A percentile compares a stretch with the other conserved stretches of the same genome.
phyloP scores from a whole-genome alignment of 345 rosid species.

The Luvunga scandens region DNA sequence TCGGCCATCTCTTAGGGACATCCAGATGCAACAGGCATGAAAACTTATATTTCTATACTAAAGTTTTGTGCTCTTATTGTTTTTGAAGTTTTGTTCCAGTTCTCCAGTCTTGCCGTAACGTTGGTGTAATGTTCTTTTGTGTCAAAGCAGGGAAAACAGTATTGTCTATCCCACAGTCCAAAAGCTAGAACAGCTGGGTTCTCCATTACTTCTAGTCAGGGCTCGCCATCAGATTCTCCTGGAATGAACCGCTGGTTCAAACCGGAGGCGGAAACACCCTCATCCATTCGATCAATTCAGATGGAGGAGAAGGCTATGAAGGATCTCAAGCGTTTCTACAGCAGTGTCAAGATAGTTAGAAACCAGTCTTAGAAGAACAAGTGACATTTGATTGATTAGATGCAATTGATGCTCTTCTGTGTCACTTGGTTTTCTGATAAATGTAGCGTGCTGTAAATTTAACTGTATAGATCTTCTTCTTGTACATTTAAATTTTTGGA shows the following conservation, averaged over 20 bases:
- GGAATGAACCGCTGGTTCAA: slow-evolving; percentile 92
- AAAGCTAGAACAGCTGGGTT: slow-evolving; percentile 75
- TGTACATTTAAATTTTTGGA: slow-evolving; percentile 27
- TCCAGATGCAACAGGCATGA: slow-evolving; percentile 87
- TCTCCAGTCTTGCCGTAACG: not conserved
- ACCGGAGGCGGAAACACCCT: slow-evolving; percentile 67
- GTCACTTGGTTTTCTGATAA: not conserved
- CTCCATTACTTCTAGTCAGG: slow-evolving; percentile 55
- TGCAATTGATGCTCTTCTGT: slow-evolving; percentile 5
- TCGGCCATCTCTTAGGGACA: slow-evolving; percentile 87
- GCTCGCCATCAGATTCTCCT: slow-evolving; percentile 81
- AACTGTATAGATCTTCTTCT: slow-evolving; percentile 32
- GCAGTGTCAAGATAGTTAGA: slow-evolving; percentile 79
- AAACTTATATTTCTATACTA: not conserved
- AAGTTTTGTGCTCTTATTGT: not conserved
- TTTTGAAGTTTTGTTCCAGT: not conserved
- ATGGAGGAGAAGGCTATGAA: slow-evolving; percentile 94
- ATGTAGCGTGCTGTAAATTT: slow-evolving; percentile 26
- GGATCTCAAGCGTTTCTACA: slow-evolving; percentile 84
- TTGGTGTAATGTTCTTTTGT: not conserved
- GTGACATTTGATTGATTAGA: not conserved
- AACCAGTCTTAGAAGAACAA: slow-evolving; percentile 38
- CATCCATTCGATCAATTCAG: slow-evolving; percentile 86
- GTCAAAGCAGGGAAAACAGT: slow-evolving; percentile 57
- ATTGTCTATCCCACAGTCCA: slow-evolving; percentile 61